Base-by-base conservation (phyloP, 495 filamentous ascomycete genomes). In the Astrothelium macrocarpum region DNA sequence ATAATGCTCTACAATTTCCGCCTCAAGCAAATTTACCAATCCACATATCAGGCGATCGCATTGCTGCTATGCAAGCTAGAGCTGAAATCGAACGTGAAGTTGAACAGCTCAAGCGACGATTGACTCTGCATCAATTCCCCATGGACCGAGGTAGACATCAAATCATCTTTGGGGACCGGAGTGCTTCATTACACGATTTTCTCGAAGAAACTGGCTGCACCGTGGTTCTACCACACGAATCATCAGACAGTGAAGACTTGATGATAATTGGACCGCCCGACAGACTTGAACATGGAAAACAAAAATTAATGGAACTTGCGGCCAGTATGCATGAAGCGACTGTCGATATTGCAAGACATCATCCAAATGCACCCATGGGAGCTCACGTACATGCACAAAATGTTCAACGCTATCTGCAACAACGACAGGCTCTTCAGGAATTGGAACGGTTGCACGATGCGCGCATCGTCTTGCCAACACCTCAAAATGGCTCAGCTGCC, bases 121-220 rank as follows among this genome's bases (percentile, higher is more conserved):
- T 99, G 64, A 84, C 85, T 20, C 74, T 90, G 11, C 82, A 91
- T 42, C 84, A 91, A 72, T 71, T 92, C 46, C 79, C 84, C 0
- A 85, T 98, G 68, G 84, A 89, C 66, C 86, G 83, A 61, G 88
- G 87, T 23, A 85, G 87, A 45, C 93, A 96, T 73, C 91, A 91
- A 71, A 96, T 96, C 76, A 90, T 99, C 68, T 84, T 95, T 65
- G 90, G 90, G 42, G 85, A 94, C 42, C 78, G 84, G 61, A 90
- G 88, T 32, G 82, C 86, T 64, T 85, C 89, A 2, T 75, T 91
- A 49, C 85, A 96, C 59, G 82, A 95, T 53, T 93, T 99, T 78
- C 84, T 96, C 64, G 83, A 85, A 18, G 85, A 96, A 66, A 97
- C 93, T 56, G 94, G 93, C 59, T 99, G 95, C 75, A 81, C 88